Percentiles rank a stretch among this genome's conserved stretches.
Evolutionary conservation across 257 asterid species (phyloP).

Genomic region (Solanum bulbocastanum): DNA sequence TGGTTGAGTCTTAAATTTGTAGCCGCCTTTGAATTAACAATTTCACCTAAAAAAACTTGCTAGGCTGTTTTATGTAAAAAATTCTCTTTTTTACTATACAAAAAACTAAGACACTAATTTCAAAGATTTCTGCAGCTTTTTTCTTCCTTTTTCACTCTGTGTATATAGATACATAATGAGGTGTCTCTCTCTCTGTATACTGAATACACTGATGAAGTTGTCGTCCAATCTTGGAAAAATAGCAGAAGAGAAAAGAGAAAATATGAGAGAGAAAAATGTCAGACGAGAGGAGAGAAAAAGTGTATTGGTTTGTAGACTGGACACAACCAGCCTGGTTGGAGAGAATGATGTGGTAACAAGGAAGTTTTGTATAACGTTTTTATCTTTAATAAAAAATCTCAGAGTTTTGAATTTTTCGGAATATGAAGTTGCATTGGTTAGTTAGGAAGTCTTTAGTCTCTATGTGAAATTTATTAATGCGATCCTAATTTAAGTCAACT

Average conservation of each 20-base stretch:
- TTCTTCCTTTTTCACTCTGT: not conserved
- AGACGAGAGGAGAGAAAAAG: not conserved
- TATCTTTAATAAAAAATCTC: too few relatives aligned
- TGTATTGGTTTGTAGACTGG: conserved; percentile 3
- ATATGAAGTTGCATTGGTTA: not conserved
- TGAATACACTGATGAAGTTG: conserved; percentile 48
- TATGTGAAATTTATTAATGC: not conserved
- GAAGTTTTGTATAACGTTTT: not conserved
- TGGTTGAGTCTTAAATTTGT: conserved; percentile 20
- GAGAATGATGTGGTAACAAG: not conserved
- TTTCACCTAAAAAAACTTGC: conserved; percentile 5
- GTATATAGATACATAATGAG: conserved; percentile 1
- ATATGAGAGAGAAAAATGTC: conserved; percentile 25
- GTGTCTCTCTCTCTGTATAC: conserved; percentile 9
- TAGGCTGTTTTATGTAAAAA: conserved; percentile 12
- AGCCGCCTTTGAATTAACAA: conserved; percentile 83
- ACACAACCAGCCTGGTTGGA: conserved; percentile 24
- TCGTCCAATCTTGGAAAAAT: conserved; percentile 37
- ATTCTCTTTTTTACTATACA: not conserved
- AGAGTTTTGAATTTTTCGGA: accelerated
- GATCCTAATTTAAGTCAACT: not conserved
- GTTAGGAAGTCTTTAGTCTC: too few relatives aligned
- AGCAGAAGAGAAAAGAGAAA: conserved; percentile 21
- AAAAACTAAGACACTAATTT: conserved; percentile 26
- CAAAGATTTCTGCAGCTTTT: conserved; percentile 20